Evolutionary conservation across 208 protist species (phyloP), one percentile per base, ranked within the genome.

Genomic region (Trypanosoma scelopori): DNA sequence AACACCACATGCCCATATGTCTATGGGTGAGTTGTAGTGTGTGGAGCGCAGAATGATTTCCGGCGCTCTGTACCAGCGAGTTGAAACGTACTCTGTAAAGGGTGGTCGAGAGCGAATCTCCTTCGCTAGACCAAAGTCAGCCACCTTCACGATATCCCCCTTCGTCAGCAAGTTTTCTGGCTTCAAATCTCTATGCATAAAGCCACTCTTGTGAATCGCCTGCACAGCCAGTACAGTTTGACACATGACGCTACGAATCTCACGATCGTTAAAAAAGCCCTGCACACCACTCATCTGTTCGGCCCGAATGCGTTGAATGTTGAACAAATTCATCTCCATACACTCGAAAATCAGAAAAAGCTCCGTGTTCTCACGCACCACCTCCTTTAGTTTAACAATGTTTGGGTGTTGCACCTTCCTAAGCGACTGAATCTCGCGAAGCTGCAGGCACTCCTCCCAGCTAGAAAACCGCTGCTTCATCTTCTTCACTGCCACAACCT

Each of bases 291-390:
- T 87, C 74, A 90, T 88, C 51, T 89, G 76, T 39, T 93, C 81
- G 37, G 84, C 73, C 13, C 96, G 78, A 65, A 97, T 85, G 32
- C 96, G 91, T 67, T 98, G 98, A 39, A 98, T 88, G 57, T 98
- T 81, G 49, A 98, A 99, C 15, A 99, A 75, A 69, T 99, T 99
- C 48, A 83, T 83, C 25, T 99, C 98, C 55, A 98, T 94, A 66
- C 92, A 99, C 73, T 99, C 98, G 71, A 99, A 99, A 28, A 99
- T 92, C 22, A 99, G 89, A 83, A 97, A 99, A 2, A 99, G 85
- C 69, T 99, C 94, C 20, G 97, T 93, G 59, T 98, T 97, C 65
- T 99, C 97, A 16, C 97, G 84, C n/a, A 99, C 97, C 0, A 99
- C 97, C 65, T 99, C 98, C 65, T 96, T 97, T 25, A 99, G 79